phyloP scores from a whole-genome alignment of 2,329 filamentous ascomycete genomes.

The Rutstroemia sp. region DNA sequence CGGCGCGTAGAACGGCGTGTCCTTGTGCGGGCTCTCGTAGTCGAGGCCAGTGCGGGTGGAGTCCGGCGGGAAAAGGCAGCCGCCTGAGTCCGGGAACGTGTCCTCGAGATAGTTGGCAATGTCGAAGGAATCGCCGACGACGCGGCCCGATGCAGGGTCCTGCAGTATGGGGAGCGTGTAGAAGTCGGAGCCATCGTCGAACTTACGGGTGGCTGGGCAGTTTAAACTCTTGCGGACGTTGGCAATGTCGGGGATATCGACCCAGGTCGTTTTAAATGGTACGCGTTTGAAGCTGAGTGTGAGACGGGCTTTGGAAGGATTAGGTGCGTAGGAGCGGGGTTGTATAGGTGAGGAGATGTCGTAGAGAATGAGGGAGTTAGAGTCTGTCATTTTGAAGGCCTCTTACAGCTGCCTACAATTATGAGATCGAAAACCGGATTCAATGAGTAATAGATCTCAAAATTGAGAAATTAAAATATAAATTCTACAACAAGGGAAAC shows the following conservation, averaged over 20 bases:
- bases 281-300: not conserved
- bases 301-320: not conserved
- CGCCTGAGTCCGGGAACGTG: not conserved
- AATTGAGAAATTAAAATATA: not conserved
- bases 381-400: not conserved
- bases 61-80: not conserved
- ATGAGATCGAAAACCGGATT: not conserved
- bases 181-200: constrained; percentile 49
- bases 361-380: not conserved
- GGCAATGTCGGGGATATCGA: not conserved
- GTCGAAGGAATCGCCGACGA: constrained; percentile 57
- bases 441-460: not conserved
- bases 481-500: not conserved
- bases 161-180: constrained; percentile 52
- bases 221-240: constrained; percentile 38
- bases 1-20: not conserved
- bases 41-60: not conserved
- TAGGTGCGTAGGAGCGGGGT: not conserved
- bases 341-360: not conserved
- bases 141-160: constrained; percentile 34
- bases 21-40: not conserved
- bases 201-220: constrained; percentile 44
- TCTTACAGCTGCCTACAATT: not conserved
- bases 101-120: constrained; percentile 39
- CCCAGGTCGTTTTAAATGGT: not conserved